These are phyloP conservation scores for Botryotinia globosa DNA, from an alignment of 2,329 filamentous ascomycete species.

Conservation along the genomic window DNA sequence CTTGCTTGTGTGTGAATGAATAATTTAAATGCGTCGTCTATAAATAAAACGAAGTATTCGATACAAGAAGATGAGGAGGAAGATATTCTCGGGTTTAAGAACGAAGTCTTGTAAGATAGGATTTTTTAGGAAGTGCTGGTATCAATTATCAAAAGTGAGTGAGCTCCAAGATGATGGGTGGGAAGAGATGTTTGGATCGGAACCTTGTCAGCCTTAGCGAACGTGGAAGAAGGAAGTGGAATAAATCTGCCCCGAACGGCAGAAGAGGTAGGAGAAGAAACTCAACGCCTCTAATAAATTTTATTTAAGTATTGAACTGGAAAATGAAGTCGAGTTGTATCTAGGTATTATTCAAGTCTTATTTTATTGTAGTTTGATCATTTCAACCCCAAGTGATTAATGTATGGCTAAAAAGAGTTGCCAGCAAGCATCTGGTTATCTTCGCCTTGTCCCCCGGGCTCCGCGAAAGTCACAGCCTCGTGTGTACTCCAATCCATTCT, in stretches of 20 bases:
- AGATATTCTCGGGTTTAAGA: not conserved
- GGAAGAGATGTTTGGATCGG: constrained; percentile 8
- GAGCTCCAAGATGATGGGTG: constrained; percentile 6
- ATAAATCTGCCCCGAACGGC: not conserved
- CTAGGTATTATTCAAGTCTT: not conserved
- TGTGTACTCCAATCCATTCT: not conserved
- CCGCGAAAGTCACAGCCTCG: constrained; percentile 11
- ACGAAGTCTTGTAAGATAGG: not conserved
- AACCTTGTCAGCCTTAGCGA: constrained; percentile 23
- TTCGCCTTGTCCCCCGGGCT: not conserved
- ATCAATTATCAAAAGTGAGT: constrained; percentile 10
- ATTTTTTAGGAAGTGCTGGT: not conserved
- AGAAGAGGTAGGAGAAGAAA: not conserved
- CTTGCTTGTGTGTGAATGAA: not conserved
- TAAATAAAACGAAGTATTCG: not conserved
- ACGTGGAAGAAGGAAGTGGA: constrained; percentile 20
- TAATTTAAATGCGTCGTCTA: not conserved
- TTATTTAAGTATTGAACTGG: not conserved
- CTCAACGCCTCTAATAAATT: not conserved
- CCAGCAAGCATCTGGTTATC: not conserved
- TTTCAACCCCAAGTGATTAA: not conserved
- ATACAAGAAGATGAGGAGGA: not conserved
- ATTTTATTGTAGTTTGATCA: not conserved
- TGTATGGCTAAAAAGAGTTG: not conserved
- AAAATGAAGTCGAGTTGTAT: not conserved